Conservation (phyloP, 257 asterid genomes). For the Gentiana dahurica region DNA sequence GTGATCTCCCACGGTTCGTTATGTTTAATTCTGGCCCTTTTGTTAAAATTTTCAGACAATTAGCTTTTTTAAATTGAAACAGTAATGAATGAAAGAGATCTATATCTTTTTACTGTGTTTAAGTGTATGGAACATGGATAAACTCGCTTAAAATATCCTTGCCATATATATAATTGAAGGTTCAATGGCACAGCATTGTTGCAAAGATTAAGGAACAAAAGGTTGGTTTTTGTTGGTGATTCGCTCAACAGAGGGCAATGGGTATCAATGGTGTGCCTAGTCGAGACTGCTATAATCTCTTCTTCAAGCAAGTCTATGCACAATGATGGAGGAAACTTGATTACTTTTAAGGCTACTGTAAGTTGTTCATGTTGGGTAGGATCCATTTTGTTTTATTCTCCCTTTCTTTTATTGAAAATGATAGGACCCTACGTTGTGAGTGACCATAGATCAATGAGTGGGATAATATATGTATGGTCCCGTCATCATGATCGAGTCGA, state of each 20-base stretch:
- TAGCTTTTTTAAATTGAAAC: no score
- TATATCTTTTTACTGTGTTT: not conserved
- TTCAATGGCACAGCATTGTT: constrained; percentile 40
- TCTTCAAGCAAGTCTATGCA: constrained; percentile 37
- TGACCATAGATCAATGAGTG: no score
- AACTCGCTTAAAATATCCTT: not conserved
- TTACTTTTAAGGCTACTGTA: constrained; percentile 76
- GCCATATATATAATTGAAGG: constrained; percentile 18
- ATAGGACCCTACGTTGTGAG: no score
- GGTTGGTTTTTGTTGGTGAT: constrained; percentile 58
- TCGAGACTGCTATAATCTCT: constrained; percentile 40
- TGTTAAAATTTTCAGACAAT: no score
- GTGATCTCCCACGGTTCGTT: constrained; percentile 53
- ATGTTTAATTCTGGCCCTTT: not conserved
- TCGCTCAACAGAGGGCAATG: constrained; percentile 65
- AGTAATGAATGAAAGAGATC: not conserved
- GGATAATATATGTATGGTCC: no score
- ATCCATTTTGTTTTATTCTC: no score
- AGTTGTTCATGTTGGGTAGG: constrained; percentile 7
- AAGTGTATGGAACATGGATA: not conserved
- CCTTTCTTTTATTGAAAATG: no score
- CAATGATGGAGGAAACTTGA: constrained; percentile 60
- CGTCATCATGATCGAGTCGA: no score
- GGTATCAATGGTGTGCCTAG: constrained; percentile 52
- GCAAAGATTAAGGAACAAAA: constrained; percentile 54